A percentile compares a stretch with the other conserved stretches of the same genome.
Conservation (phyloP, 495 filamentous ascomycete species). For the Penicillium herquei region DNA sequence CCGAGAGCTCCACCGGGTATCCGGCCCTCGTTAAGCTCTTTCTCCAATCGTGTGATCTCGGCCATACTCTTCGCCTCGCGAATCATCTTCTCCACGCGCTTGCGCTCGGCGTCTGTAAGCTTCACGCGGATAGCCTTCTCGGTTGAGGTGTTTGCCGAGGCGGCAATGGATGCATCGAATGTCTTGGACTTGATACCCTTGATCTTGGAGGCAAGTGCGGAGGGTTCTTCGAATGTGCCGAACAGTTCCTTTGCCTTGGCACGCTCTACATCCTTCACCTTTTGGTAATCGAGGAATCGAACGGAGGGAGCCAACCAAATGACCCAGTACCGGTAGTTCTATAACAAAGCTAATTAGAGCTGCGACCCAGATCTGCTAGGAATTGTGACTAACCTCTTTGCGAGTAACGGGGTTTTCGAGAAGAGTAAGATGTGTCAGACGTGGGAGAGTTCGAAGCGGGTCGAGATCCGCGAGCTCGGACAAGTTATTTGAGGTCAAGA, state of each 20-base stretch:
- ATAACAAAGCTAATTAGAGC: conserved; percentile 11
- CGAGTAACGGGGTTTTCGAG: conserved; percentile 85
- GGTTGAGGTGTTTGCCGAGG: conserved; percentile 40
- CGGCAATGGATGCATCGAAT: conserved; percentile 62
- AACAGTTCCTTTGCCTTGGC: conserved; percentile 74
- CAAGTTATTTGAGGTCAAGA: conserved; percentile 75
- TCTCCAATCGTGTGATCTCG: conserved; percentile 79
- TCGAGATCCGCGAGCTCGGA: conserved; percentile 84
- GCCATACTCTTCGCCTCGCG: conserved; percentile 80
- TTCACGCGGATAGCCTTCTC: conserved; percentile 69
- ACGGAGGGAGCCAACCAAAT: conserved; percentile 82
- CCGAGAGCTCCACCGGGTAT: conserved; percentile 66
- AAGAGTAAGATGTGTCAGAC: conserved; percentile 76
- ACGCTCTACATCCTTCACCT: conserved; percentile 85
- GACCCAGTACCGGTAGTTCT: conserved; percentile 92
- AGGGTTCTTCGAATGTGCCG: conserved; percentile 71
- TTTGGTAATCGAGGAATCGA: conserved; percentile 89
- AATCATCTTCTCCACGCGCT: conserved; percentile 71
- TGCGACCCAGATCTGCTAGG: not conserved
- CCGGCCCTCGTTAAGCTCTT: conserved; percentile 81
- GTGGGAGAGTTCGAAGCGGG: conserved; percentile 63
- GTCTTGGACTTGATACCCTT: conserved; percentile 83
- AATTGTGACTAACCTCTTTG: conserved; percentile 70
- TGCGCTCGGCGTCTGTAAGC: conserved; percentile 67
- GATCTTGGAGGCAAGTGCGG: conserved; percentile 82